Evolutionary conservation across 805 yeast genomes (phyloP), one percentile per base, ranked within the genome.

Genomic region (Metschnikowia amazonensis): DNA sequence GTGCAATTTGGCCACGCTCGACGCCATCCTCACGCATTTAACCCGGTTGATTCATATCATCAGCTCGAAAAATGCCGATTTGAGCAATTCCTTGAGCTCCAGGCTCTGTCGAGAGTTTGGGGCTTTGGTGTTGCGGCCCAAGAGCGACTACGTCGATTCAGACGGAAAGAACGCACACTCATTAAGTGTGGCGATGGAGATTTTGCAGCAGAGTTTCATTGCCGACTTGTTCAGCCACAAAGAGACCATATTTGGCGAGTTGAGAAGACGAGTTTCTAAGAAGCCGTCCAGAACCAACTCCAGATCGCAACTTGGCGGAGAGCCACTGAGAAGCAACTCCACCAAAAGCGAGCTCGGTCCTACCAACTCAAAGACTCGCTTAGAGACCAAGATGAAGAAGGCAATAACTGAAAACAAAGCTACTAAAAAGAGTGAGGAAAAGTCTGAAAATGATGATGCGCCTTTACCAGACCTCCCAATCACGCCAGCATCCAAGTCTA

Each of bases 11-110:
- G 92, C 95, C 1, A 85, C 95, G 0, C 72, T 88, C 44, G 90
- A 85, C 60, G 89, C 90, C 1, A 64, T 88, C n/a, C 75, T 83
- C 31, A 81, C 89, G 1, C 96, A 88, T 63, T 77, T 88, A 60
- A 74, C 76, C 43, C 72, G 95, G 38, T 65, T 88, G 46, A 76
- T 83, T 24, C 65, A 61, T 44, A 69, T 60, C 58, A 72, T 60
- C 64, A 78, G 75, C 59, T 71, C 60, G 52, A 76, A 59, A 60
- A 66, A 57, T 54, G 60, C 50, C 43, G 68, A 53, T 10, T 52
- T 65, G 48, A 64, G 71, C 5, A 38, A 70, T 0, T 59, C 63
- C 0, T 69, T 69, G 24, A 74, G 78, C 56, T 63, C 60, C 13
- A 67, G 69, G n/a, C 73, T 88, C 21, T 75, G 88, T 4, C 80